A percentile compares a stretch with the other conserved stretches of the same genome.
Evolutionary conservation across 345 rosid species (phyloP).

Genomic region (Anastatica hierochuntica): DNA sequence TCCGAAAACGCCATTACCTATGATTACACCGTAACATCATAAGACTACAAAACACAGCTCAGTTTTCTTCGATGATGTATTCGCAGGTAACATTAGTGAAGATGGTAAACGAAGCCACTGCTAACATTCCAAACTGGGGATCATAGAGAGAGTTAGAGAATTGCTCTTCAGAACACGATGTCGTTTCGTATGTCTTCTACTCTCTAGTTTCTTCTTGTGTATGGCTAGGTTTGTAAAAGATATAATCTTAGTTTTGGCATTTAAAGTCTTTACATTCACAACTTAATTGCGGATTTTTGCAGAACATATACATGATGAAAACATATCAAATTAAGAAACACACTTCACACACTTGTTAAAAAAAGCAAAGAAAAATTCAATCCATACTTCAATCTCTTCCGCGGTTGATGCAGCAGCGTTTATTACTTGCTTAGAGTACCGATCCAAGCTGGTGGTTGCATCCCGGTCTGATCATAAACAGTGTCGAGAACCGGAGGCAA

Average conservation of each 20-base stretch:
- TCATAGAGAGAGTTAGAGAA: conserved; percentile 16
- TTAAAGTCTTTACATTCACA: background rate
- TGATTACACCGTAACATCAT: no score
- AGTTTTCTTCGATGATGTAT: conserved; percentile 5
- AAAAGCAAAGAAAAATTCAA: no score
- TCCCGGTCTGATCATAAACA: conserved; percentile 73
- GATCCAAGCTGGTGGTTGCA: conserved; percentile 65
- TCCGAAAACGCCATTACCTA: no score
- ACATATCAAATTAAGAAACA: background rate
- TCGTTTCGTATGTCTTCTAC: no score
- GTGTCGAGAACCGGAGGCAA: conserved; percentile 66
- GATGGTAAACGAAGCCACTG: conserved; percentile 92
- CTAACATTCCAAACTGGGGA: conserved; percentile 80
- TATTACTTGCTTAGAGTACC: conserved; percentile 23
- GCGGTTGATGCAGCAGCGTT: no score
- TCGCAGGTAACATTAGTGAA: conserved; percentile 80
- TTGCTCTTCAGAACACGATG: no score
- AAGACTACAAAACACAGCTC: no score
- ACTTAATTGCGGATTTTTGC: background rate
- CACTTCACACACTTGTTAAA: background rate
- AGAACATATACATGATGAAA: background rate
- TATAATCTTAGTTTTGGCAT: no score
- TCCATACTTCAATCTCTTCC: no score
- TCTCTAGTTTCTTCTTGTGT: no score
- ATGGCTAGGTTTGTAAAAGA: no score